Percentiles rank a stretch among this genome's conserved stretches.
These are phyloP conservation scores for Suillus paluster DNA, from an alignment of 768 basidiomycete genomes.

Conservation along the genomic window DNA sequence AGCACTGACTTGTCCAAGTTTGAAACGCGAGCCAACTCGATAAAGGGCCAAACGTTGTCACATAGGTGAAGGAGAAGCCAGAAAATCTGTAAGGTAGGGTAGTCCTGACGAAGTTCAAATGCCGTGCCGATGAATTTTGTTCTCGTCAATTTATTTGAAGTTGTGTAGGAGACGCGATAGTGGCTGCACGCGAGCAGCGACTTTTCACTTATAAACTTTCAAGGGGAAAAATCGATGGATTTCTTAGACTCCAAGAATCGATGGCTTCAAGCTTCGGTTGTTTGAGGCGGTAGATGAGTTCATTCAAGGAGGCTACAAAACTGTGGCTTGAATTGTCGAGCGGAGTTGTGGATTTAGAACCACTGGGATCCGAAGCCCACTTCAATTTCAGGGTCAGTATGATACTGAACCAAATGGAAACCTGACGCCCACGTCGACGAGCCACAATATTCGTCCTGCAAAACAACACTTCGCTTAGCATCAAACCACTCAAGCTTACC, in stretches of 20 bases:
- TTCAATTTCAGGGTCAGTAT: not conserved
- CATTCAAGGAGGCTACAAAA: not conserved
- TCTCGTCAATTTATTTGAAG: not conserved
- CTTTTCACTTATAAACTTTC: not conserved
- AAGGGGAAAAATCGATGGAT: not conserved
- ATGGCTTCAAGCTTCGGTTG: too few relatives aligned
- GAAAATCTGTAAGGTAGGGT: not conserved
- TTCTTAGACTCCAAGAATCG: not conserved
- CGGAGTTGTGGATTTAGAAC: slow-evolving; percentile 1
- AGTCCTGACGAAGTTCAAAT: not conserved
- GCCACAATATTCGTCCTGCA: not conserved
- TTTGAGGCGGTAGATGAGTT: not conserved
- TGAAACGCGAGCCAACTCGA: not conserved
- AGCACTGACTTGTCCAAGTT: not conserved
- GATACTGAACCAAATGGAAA: not conserved
- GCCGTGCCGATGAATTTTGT: not conserved
- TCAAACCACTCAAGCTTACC: not conserved
- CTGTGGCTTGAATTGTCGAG: not conserved
- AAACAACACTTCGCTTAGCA: not conserved
- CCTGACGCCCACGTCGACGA: not conserved
- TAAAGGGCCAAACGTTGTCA: not conserved
- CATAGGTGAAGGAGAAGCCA: not conserved
- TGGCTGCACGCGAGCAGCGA: not conserved
- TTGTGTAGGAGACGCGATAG: not conserved
- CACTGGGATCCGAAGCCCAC: not conserved